A percentile compares a stretch with the other conserved stretches of the same genome.
These are phyloP conservation scores for Podaxis sp. DNA, from an alignment of 768 basidiomycete genomes.

Conservation along the genomic window DNA sequence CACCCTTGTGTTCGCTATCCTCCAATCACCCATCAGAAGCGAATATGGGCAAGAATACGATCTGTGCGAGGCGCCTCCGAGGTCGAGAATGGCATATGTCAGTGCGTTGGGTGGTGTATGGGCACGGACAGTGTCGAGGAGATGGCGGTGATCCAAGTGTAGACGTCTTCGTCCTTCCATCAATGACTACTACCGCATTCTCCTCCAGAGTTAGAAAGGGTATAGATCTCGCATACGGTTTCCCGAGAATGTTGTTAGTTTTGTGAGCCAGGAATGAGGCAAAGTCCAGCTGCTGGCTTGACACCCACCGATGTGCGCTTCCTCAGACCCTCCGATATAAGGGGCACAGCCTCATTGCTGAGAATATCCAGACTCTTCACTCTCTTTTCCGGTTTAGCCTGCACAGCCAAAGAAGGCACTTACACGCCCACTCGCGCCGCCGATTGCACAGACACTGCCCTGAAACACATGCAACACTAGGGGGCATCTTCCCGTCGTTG, in stretches of 20 bases:
- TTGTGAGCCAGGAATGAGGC: conserved; percentile 64
- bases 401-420: conserved; percentile 33
- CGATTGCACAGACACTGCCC: too few species aligned
- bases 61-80: conserved; percentile 98
- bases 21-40: not conserved
- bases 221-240: conserved; percentile 54
- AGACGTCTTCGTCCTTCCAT: conserved; percentile 97
- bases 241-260: conserved; percentile 68
- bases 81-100: conserved; percentile 21
- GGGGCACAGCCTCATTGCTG: conserved; percentile 73
- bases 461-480: too few species aligned
- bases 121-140: conserved; percentile 70
- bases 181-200: conserved; percentile 86
- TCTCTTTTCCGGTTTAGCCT: conserved; percentile 58
- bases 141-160: conserved; percentile 97
- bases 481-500: too few species aligned
- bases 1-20: conserved; percentile 55
- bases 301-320: conserved; percentile 86
- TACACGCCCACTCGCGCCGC: too few species aligned
- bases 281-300: conserved; percentile 87
- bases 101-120: conserved; percentile 28
- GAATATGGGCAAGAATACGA: conserved; percentile 63
- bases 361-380: conserved; percentile 79
- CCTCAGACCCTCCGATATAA: conserved; percentile 70
- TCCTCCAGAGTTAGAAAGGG: conserved; percentile 58